Conservation (phyloP, 1,284 basidiomycete species). For the Cryptococcus amylolentus region DNA sequence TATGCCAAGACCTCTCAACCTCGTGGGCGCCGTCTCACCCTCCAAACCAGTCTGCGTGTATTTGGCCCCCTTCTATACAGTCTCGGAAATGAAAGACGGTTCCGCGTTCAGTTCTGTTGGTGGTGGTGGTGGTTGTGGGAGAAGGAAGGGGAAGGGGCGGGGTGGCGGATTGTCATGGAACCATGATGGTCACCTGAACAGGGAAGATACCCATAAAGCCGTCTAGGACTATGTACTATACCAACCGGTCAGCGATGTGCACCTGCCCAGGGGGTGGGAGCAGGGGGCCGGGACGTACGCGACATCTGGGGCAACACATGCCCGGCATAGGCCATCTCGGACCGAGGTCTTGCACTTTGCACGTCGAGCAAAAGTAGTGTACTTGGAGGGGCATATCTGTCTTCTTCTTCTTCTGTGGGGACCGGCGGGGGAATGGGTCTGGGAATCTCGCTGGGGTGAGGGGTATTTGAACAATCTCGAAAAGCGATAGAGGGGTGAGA, state of each 20-base stretch:
- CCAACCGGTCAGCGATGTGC: neutral
- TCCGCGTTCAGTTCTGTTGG: neutral
- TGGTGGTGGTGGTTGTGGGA: slow-evolving; percentile 41
- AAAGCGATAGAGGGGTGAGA: neutral
- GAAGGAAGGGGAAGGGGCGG: slow-evolving; percentile 28
- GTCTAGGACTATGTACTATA: neutral
- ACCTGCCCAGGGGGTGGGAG: neutral
- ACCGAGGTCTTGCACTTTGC: neutral
- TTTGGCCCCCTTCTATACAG: too few species aligned
- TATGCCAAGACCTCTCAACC: too few species aligned
- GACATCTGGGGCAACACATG: neutral
- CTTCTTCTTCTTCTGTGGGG: neutral
- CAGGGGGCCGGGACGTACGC: neutral
- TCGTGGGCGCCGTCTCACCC: too few species aligned
- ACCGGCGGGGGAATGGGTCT: too few species aligned
- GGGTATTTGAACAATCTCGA: too few species aligned
- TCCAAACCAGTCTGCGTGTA: too few species aligned
- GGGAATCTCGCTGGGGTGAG: too few species aligned
- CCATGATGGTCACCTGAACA: neutral
- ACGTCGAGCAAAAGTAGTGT: neutral
- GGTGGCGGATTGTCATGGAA: neutral
- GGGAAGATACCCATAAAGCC: neutral
- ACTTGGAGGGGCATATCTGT: neutral
- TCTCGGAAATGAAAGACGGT: too few species aligned
- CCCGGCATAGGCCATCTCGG: neutral